Percentiles rank a stretch among this genome's conserved stretches.
phyloP scores from a whole-genome alignment of 805 yeast species.

The Candida silvatica region DNA sequence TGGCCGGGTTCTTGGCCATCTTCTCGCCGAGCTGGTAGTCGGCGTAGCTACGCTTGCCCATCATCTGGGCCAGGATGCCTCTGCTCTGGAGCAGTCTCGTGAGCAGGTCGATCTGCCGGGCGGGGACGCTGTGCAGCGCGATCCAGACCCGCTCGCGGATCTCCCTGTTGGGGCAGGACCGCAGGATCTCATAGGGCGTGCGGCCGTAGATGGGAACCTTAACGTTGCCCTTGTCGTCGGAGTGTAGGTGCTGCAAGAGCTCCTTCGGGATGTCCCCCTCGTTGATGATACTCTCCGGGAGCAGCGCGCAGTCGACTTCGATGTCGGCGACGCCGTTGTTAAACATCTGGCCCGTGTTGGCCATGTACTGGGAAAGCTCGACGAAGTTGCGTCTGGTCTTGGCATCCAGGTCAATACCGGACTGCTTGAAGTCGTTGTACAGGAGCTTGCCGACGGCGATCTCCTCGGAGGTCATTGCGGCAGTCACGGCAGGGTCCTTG shows the following conservation, averaged over 20 bases:
- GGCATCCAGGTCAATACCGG: slow-evolving; percentile 77
- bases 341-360: slow-evolving; percentile 75
- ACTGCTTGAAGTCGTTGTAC: slow-evolving; percentile 77
- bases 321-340: slow-evolving; percentile 35
- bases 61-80: slow-evolving; percentile 59
- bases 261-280: slow-evolving; percentile 19
- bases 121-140: slow-evolving; percentile 57
- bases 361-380: slow-evolving; percentile 68
- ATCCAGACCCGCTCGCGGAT: slow-evolving; percentile 69
- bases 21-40: slow-evolving; percentile 81
- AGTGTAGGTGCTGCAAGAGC: slow-evolving; percentile 14
- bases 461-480: slow-evolving; percentile 61
- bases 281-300: slow-evolving; percentile 21
- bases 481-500: slow-evolving; percentile 25
- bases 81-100: slow-evolving; percentile 56
- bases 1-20: slow-evolving; percentile 77
- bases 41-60: slow-evolving; percentile 65
- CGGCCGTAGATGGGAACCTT: slow-evolving; percentile 54
- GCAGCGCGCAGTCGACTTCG: slow-evolving; percentile 17
- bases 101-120: slow-evolving; percentile 51
- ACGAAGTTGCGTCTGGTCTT: slow-evolving; percentile 63
- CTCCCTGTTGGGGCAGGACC: slow-evolving; percentile 44
- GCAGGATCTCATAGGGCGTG: slow-evolving; percentile 55
- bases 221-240: slow-evolving; percentile 30
- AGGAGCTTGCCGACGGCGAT: slow-evolving; percentile 72